A percentile compares a stretch with the other conserved stretches of the same genome.
phyloP scores from a whole-genome alignment of 345 rosid genomes.

The Citrus maxima region DNA sequence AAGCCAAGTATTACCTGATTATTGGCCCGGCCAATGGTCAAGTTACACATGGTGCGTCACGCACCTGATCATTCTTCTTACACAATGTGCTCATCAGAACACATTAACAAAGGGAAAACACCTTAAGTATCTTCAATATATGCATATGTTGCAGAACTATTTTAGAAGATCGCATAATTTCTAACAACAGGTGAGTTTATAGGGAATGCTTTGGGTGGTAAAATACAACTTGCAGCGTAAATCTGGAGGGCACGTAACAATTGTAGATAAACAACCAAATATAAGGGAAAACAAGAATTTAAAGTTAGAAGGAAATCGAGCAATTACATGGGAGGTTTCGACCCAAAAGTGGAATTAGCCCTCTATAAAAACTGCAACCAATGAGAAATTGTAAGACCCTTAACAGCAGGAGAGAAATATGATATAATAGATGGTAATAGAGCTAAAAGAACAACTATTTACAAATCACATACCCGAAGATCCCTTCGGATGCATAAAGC shows the following conservation, averaged over 20 bases:
- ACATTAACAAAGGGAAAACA: background rate
- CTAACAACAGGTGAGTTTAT: background rate
- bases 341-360: conserved; percentile 44
- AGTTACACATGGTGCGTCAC: no score
- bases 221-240: background rate
- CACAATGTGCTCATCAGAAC: background rate
- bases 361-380: conserved; percentile 46
- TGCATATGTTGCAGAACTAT: background rate
- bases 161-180: background rate
- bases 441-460: background rate
- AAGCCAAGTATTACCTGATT: no score
- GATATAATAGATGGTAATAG: background rate
- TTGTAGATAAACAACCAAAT: background rate
- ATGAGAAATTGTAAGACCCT: background rate
- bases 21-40: no score
- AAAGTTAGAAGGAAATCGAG: conserved; percentile 3
- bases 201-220: background rate
- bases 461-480: conserved; percentile 37
- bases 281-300: background rate
- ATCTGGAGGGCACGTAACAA: background rate
- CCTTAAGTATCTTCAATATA: background rate
- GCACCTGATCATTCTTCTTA: background rate
- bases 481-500: conserved; percentile 50
- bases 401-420: background rate
- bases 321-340: conserved; percentile 52